Evolutionary conservation across 2,329 filamentous ascomycete species (phyloP), one percentile per base, ranked within the genome.

Genomic region (Lachnellula hyalina): DNA sequence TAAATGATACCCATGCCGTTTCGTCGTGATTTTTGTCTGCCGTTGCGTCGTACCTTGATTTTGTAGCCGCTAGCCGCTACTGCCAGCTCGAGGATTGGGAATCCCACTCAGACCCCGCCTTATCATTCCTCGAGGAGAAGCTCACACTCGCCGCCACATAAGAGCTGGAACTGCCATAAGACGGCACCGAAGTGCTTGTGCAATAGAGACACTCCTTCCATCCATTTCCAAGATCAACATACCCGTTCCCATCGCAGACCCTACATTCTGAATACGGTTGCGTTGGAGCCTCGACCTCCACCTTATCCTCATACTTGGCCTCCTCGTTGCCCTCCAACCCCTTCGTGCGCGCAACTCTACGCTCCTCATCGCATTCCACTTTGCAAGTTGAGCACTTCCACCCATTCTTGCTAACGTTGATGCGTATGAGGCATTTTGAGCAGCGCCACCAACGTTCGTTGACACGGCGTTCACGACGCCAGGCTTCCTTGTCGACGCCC

Each of bases 381-480:
- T 65, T 65, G 51, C 67, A 68, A 4, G 11, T 25, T 1, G 14
- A 5, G 28, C 67, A 68, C 6, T 52, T 46, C 54, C 62, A 68
- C 1, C 56, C 57, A 34, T 61, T 21, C 6, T 54, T 44, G 2
- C 44, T 44, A 17, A 67, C 55, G 21, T 49, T 49, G 2, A 61
- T 54, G 25, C 58, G 61, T 2, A 51, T 12, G 3, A 70, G 51
- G 51, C 67, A 70, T 14, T 60, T 63, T 1, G 60, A 47, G 40
- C 67, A 70, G 19, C 66, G 52, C 65, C 65, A 70, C 54, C 61
- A 62, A 1, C 53, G 49, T 1, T 49, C 2, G 5, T 47, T 49
- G 3, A 63, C 60, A 6, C 53, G 56, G 5, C 66, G 57, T 23
- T 66, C 62, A 2, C 38, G 52, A 9, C 59, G 23, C 65, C 65